Conservation (phyloP, 2,329 filamentous ascomycete genomes). For the Hypoxylon sp. region DNA sequence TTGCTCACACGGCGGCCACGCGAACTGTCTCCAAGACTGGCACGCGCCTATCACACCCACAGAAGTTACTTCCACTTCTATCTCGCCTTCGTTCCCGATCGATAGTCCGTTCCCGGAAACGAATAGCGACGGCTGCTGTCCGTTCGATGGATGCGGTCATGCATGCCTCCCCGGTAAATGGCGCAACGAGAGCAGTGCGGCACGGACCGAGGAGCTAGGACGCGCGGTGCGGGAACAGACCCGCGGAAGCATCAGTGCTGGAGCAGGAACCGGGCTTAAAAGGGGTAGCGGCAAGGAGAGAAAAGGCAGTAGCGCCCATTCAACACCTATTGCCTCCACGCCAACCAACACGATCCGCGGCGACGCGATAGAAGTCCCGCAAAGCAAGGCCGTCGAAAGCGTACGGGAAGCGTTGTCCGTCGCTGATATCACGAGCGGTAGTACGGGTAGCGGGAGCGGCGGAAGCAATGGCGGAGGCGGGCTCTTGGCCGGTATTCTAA, state of each 20-base stretch:
- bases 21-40: constrained; percentile 72
- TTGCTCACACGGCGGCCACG: constrained; percentile 75
- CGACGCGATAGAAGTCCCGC: constrained; percentile 69
- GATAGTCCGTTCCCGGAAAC: constrained; percentile 55
- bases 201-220: constrained; percentile 67
- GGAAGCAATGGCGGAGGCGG: constrained; percentile 40
- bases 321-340: constrained; percentile 32
- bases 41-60: constrained; percentile 59
- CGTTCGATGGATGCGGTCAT: constrained; percentile 76
- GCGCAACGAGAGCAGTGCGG: constrained; percentile 63
- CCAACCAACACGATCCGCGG: constrained; percentile 58
- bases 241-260: constrained; percentile 44
- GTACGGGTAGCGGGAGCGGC: constrained; percentile 27
- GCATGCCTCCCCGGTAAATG: constrained; percentile 73
- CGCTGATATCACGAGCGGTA: constrained; percentile 43
- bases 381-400: constrained; percentile 73
- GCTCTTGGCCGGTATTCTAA: constrained; percentile 65
- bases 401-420: constrained; percentile 67
- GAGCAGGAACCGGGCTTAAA: constrained; percentile 38
- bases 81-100: constrained; percentile 31
- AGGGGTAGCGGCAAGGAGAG: constrained; percentile 35
- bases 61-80: constrained; percentile 9
- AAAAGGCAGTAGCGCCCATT: constrained; percentile 33
- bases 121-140: constrained; percentile 71
- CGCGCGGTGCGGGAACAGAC: constrained; percentile 63